Evolutionary conservation across 306 rosid genomes (phyloP).

Genomic region (Rosa lucieae): DNA sequence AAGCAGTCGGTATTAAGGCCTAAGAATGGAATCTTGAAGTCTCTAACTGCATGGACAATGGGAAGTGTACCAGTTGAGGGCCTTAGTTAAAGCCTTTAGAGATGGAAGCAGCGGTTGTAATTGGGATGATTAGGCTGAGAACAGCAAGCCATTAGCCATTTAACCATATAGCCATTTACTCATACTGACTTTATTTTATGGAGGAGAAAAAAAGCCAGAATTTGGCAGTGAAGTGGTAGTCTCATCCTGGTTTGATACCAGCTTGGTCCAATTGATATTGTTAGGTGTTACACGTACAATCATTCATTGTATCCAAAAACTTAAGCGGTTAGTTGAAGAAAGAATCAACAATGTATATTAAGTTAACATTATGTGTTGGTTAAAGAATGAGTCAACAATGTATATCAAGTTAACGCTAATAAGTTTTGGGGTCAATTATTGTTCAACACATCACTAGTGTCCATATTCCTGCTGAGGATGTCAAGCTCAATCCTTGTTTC

Average conservation of each 20-base stretch:
- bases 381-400: no score
- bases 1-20: background rate
- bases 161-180: background rate
- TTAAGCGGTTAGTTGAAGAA: background rate
- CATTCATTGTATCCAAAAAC: background rate
- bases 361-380: no score
- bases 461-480: background rate
- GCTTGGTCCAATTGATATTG: background rate
- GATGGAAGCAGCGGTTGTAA: background rate
- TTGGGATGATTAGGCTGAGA: background rate
- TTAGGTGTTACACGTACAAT: background rate
- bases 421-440: no score
- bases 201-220: background rate
- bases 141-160: background rate
- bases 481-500: background rate
- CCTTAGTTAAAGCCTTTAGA: background rate
- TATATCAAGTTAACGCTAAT: background rate
- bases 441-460: background rate
- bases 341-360: background rate
- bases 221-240: background rate
- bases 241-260: background rate
- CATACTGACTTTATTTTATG: background rate
- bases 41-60: conserved; percentile 4
- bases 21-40: background rate
- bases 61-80: conserved; percentile 15